A percentile compares a stretch with the other conserved stretches of the same genome.
These are phyloP conservation scores for Vanrija sp. DNA, from an alignment of 1,284 basidiomycete species.

Conservation along the genomic window DNA sequence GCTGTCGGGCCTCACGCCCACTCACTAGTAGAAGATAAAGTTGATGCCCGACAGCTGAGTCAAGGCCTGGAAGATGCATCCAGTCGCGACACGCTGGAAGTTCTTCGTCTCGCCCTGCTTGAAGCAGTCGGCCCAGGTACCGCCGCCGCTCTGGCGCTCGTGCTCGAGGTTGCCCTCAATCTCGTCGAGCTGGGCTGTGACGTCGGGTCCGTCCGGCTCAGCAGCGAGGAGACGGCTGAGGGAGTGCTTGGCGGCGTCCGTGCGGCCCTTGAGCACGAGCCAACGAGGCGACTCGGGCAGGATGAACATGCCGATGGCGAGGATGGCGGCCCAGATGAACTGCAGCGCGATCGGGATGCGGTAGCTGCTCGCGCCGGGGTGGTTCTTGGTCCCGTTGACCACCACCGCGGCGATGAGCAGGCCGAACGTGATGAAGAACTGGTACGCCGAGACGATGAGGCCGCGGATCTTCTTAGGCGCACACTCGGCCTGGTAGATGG, in stretches of 20 bases:
- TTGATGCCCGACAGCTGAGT: conserved; percentile 62
- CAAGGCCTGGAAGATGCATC: conserved; percentile 44
- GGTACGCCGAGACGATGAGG: conserved; percentile 66
- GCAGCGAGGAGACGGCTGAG: conserved; percentile 27
- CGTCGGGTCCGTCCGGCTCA: conserved; percentile 15
- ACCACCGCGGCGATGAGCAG: conserved; percentile 65
- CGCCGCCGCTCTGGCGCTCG: conserved; percentile 27
- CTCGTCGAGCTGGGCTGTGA: conserved; percentile 26
- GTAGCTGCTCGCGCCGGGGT: neutral
- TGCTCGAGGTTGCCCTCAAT: conserved; percentile 30
- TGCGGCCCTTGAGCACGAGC: conserved; percentile 29
- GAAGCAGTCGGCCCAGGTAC: conserved; percentile 35
- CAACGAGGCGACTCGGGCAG: conserved; percentile 42
- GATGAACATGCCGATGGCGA: conserved; percentile 57
- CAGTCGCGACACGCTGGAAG: conserved; percentile 65
- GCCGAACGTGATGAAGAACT: conserved; percentile 61
- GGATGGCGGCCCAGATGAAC: conserved; percentile 59
- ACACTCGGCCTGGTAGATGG: conserved; percentile 64
- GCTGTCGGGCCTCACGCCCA: too few species aligned
- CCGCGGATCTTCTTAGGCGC: conserved; percentile 68
- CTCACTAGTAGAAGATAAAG: conserved; percentile 27
- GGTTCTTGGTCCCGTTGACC: conserved; percentile 52
- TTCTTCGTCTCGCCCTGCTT: conserved; percentile 50
- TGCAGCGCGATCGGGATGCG: conserved; percentile 28
- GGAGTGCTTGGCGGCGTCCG: conserved; percentile 25